phyloP scores from a whole-genome alignment of 768 basidiomycete species.

The Fomitopsis pulvina region DNA sequence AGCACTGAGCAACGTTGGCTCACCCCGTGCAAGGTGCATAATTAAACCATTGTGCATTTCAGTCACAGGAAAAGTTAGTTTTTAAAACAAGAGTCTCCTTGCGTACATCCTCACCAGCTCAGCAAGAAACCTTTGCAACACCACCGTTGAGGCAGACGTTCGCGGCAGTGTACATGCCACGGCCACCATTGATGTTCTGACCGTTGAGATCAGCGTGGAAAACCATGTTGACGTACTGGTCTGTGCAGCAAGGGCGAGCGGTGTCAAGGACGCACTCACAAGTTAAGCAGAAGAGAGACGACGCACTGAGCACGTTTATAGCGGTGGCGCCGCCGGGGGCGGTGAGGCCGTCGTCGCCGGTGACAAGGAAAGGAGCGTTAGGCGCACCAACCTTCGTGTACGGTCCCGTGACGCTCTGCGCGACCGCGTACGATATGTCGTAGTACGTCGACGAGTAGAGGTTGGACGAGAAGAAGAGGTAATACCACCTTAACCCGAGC shows the following conservation, averaged over 20 bases:
- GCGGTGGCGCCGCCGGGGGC: conserved; percentile 3
- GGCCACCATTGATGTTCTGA: neutral
- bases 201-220: conserved; percentile 7
- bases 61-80: no score
- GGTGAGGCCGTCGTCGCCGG: conserved; percentile 4
- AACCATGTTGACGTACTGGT: conserved; percentile 1
- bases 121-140: neutral
- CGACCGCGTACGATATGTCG: conserved; percentile 26
- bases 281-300: neutral
- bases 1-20: no score
- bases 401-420: conserved; percentile 22
- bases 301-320: neutral
- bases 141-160: neutral
- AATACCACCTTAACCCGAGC: conserved; percentile 11
- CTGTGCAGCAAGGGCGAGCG: conserved; percentile 1
- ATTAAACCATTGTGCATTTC: no score
- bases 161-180: neutral
- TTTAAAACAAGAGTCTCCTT: no score
- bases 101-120: no score
- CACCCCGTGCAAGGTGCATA: no score
- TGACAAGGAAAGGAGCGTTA: conserved; percentile 5
- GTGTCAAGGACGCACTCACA: neutral
- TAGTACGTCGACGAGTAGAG: conserved; percentile 22
- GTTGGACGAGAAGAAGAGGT: conserved; percentile 25
- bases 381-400: conserved; percentile 22